Percentiles rank a stretch among this genome's conserved stretches.
phyloP scores from a whole-genome alignment of 2,329 filamentous ascomycete species.

The Nannizzia gypsea region DNA sequence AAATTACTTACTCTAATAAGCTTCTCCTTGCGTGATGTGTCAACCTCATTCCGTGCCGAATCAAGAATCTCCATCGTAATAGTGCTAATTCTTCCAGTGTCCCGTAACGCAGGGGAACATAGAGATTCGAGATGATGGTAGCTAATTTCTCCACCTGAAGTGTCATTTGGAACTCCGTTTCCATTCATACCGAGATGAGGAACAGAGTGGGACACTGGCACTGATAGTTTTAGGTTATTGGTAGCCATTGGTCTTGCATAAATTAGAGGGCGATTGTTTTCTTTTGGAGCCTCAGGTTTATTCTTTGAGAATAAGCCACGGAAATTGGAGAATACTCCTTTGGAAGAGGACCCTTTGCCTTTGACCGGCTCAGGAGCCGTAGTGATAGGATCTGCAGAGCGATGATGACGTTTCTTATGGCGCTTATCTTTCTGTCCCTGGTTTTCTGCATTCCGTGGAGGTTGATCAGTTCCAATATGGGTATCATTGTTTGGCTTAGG shows the following conservation, averaged over 20 bases:
- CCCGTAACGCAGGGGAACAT: conserved; percentile 10
- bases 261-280: not conserved
- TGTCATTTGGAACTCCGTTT: not conserved
- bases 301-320: conserved; percentile 15
- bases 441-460: not conserved
- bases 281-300: conserved; percentile 9
- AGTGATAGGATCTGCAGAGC: not conserved
- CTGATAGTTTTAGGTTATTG: not conserved
- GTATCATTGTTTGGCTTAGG: conserved; percentile 9
- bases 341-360: conserved; percentile 7
- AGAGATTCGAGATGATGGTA: not conserved
- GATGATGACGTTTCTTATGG: not conserved
- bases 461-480: not conserved
- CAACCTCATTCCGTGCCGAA: conserved; percentile 12
- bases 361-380: not conserved
- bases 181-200: not conserved
- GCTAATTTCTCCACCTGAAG: not conserved
- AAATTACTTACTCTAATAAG: conserved; percentile 13
- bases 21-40: conserved; percentile 14
- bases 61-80: conserved; percentile 15
- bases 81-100: conserved; percentile 12
- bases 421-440: not conserved
- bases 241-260: not conserved
- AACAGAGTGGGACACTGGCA: not conserved
- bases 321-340: conserved; percentile 15